Base-by-base conservation (phyloP, 805 yeast genomes). In the Jamesozyma gamospora region DNA sequence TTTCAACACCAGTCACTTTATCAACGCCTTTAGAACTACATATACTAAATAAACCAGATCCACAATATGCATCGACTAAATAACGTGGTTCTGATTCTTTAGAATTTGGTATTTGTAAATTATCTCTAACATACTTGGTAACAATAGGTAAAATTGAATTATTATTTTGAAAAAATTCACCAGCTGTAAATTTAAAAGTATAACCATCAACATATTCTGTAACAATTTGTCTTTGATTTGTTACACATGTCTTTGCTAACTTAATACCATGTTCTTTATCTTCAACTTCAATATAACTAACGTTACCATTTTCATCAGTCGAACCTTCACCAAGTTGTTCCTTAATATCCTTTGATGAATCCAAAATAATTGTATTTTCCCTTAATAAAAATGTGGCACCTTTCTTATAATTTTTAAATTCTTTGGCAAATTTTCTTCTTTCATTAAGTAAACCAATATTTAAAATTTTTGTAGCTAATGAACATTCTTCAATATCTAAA, bases 111-210 rank as follows among this genome's bases (percentile, higher is more conserved):
- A 75, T 61, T 36, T 67, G 67, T 38, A 88, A 63, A 52, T 85
- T 84, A 8, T 76, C 70, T 43, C 80, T 74, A 14, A 92, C 98
- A 56, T 85, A 88, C 31, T 69, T 67, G 4, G 95, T 82, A 15
- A 92, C 94, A 3, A 67, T 60, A 3, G 96, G 95, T 45, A 92
- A 65, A 19, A 92, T 90, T 16, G 94, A 79, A 60, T 87, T 88
- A 64, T 90, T 90, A 64, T 90, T 90, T 64, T 90, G 98, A 70
- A 92, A 92, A 57, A 92, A 92, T 59, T 88, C 95, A 41, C 95
- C 95, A 0, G 96, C 96, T 26, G 87, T 79, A 60, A 85, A 92
- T 53, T 83, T 79, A 62, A 92, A 92, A 37, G 77, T 72, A 60
- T 71, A 76, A 2, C 90, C 94, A 43, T 75, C 72, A 33, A 82